Evolutionary conservation across 2,329 filamentous ascomycete species (phyloP).

Genomic region (Penicillium sp.): DNA sequence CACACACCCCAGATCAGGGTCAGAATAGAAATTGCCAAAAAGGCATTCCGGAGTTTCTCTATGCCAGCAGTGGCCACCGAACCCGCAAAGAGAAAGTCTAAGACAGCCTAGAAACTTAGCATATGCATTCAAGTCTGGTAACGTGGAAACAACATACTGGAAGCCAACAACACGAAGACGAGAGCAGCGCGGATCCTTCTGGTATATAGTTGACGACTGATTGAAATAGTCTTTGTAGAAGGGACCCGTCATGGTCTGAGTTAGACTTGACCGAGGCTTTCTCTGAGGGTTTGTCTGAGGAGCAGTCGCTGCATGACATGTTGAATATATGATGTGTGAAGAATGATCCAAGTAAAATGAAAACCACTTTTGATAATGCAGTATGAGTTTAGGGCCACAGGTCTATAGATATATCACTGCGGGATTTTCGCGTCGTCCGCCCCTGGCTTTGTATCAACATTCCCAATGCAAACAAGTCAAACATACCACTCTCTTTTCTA

Average conservation of each 20-base stretch:
- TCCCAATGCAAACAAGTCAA: background rate
- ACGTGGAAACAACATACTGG: slow-evolving; percentile 7
- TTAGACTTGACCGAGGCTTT: background rate
- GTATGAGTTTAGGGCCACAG: background rate
- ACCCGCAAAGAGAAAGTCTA: slow-evolving; percentile 19
- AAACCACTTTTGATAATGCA: no score
- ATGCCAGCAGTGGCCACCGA: slow-evolving; percentile 16
- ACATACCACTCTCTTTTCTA: no score
- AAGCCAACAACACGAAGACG: slow-evolving; percentile 15
- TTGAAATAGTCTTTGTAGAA: background rate
- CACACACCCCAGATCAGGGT: slow-evolving; percentile 10
- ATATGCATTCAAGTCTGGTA: background rate
- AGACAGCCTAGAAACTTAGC: slow-evolving; percentile 9
- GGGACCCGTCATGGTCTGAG: background rate
- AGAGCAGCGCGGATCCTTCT: slow-evolving; percentile 18
- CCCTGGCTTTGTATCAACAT: background rate
- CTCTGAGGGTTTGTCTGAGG: background rate
- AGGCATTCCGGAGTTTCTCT: slow-evolving; percentile 10
- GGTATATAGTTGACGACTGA: slow-evolving; percentile 6
- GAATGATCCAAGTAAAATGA: background rate
- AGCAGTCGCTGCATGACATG: background rate
- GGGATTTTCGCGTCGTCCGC: background rate
- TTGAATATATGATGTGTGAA: background rate
- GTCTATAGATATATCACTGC: background rate
- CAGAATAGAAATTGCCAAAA: slow-evolving; percentile 16